Evolutionary conservation across 768 basidiomycete species (phyloP), one percentile per base, ranked within the genome.

Genomic region (Phaffia tasmanica): DNA sequence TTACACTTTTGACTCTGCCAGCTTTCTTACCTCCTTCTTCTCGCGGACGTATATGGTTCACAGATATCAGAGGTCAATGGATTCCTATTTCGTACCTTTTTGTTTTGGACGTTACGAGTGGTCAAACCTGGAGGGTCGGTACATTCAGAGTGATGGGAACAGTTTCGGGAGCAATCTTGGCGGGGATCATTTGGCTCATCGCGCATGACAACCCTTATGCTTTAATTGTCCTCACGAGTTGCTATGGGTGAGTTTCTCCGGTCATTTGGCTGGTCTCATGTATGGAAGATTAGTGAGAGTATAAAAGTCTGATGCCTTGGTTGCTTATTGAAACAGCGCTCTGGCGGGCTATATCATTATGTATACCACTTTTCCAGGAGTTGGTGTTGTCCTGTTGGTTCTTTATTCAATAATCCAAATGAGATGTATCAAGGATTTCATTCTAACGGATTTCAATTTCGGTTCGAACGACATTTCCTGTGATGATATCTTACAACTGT

Each of bases 271-370:
- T 42, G 4, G 4, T 42, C 35, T 5, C 35, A 11, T 42, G 11
- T 42, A 5, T 11, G 35, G 11, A 42, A 11, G 35, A 42, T 11
- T 42, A 42, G 35, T 42, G 35, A 42, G 11, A 11, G 4, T 42
- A 4, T 42, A 11, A 42, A 42, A 4, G 11, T 42, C 35, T 42
- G 4, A 42, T 35, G 4, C 15, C n/a, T 27, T 57, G 21, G 4
- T 32, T 6, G 6, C n/a, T 57, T 30, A 18, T 16, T 27, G 49
- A 53, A 35, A 21, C 57, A 73, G 73, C 18, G 29, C 76, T 1
- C 74, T 75, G 1, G 74, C 76, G 23, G 73, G 74, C 2, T 73
- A 69, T 54, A 67, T 73, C 63, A 75, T 77, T 69, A 67, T 77
- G n/a, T 76, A 72, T 53, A 62, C 73, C 0, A 29, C 46, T 2